These are phyloP conservation scores for Fusarium armeniacum DNA, from an alignment of 2,329 filamentous ascomycete genomes.

Conservation along the genomic window DNA sequence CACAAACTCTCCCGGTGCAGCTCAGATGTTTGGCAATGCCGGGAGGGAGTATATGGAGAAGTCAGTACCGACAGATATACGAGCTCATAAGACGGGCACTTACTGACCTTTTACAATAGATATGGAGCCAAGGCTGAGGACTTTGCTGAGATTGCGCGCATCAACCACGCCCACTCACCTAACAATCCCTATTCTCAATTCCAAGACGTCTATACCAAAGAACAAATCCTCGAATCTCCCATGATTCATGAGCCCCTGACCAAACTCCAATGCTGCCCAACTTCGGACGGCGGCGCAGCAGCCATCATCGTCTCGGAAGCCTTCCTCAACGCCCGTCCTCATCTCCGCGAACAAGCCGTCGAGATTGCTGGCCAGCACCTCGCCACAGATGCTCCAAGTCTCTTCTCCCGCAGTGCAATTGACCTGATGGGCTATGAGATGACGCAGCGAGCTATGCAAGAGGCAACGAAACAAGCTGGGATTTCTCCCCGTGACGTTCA, in stretches of 20 bases:
- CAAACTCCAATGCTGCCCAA: conserved; percentile 98
- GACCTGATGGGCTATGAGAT: conserved; percentile 93
- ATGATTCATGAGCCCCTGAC: conserved; percentile 90
- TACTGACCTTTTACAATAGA: conserved; percentile 58
- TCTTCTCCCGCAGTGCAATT: conserved; percentile 86
- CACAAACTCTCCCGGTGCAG: conserved; percentile 85
- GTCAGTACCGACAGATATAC: conserved; percentile 59
- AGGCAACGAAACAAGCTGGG: conserved; percentile 81
- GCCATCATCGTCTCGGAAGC: conserved; percentile 89
- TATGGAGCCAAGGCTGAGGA: conserved; percentile 87
- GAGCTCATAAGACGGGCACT: conserved; percentile 7
- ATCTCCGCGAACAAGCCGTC: conserved; percentile 86
- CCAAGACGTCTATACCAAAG: conserved; percentile 88
- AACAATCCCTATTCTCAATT: conserved; percentile 99
- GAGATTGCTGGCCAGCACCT: conserved; percentile 89
- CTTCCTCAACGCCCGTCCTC: conserved; percentile 87
- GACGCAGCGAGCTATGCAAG: conserved; percentile 77
- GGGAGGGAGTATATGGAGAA: conserved; percentile 96
- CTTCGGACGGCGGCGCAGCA: conserved; percentile 91
- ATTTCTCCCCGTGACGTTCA: conserved; percentile 77
- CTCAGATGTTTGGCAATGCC: conserved; percentile 96
- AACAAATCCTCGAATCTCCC: conserved; percentile 81
- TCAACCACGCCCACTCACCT: conserved; percentile 93
- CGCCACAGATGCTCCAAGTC: conserved; percentile 83
- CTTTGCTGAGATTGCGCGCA: conserved; percentile 92